Evolutionary conservation across 352 stramenopile species (phyloP).

Genomic region (Plasmopara viticola): DNA sequence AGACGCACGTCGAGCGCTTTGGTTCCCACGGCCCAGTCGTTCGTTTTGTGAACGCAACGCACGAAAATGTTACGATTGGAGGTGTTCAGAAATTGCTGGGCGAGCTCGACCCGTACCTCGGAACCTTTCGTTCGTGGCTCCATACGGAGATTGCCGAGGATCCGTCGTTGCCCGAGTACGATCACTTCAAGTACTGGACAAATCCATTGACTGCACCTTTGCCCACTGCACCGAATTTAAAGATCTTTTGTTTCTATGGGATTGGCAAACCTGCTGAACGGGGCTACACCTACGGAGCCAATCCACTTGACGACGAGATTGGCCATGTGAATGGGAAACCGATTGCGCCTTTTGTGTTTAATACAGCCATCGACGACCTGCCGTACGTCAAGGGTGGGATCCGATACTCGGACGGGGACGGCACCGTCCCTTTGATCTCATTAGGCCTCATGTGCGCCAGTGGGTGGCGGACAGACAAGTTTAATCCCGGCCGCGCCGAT

Average conservation of each 20-base stretch:
- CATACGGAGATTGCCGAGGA: conserved; percentile 44
- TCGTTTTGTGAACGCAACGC: conserved; percentile 43
- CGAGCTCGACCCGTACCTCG: conserved; percentile 41
- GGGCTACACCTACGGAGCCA: conserved; percentile 68
- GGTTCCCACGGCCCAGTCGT: conserved; percentile 47
- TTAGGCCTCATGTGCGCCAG: conserved; percentile 93
- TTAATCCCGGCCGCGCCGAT: conserved; percentile 86
- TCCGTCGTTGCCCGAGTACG: conserved; percentile 40
- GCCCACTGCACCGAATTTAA: conserved; percentile 87
- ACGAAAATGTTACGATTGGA: conserved; percentile 52
- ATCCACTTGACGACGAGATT: conserved; percentile 33
- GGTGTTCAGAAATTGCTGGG: conserved; percentile 44
- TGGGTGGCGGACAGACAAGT: conserved; percentile 70
- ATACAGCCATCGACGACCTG: conserved; percentile 51
- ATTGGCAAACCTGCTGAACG: conserved; percentile 86
- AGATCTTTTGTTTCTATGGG: conserved; percentile 94
- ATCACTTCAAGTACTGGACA: conserved; percentile 70
- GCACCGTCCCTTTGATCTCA: conserved; percentile 88
- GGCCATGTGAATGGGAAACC: conserved; percentile 28
- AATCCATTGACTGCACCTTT: conserved; percentile 85
- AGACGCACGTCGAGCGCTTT: conserved; percentile 37
- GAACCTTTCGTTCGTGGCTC: conserved; percentile 34
- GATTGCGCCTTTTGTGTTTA: conserved; percentile 58
- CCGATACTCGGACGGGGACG: conserved; percentile 88
- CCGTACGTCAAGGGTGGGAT: conserved; percentile 79